Evolutionary conservation across 495 filamentous ascomycete genomes (phyloP).

Genomic region (Monascus purpureus): DNA sequence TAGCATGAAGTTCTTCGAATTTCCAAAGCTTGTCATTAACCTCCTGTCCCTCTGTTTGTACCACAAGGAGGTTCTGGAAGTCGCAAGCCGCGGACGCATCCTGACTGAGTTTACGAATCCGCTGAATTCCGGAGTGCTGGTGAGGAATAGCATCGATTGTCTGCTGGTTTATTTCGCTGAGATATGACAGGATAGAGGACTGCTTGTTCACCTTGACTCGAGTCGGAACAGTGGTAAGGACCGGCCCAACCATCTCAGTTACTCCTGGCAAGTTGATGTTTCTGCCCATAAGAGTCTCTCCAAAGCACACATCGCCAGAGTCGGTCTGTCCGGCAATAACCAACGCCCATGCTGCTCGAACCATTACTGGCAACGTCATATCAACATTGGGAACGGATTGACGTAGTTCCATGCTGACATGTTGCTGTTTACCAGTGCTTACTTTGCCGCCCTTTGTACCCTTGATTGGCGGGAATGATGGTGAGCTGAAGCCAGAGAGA

Average conservation of each 20-base stretch:
- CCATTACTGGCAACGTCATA: conserved; percentile 33
- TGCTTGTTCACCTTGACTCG: conserved; percentile 27
- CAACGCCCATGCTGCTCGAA: conserved; percentile 42
- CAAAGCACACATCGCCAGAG: conserved; percentile 38
- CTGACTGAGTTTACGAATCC: conserved; percentile 22
- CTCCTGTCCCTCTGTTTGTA: conserved; percentile 27
- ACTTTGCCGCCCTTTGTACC: conserved; percentile 12
- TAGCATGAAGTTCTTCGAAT: conserved; percentile 30
- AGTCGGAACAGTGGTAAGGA: conserved; percentile 37
- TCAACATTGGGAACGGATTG: conserved; percentile 9
- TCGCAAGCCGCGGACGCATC: conserved; percentile 40
- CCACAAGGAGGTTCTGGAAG: conserved; percentile 47
- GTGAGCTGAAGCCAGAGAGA: conserved; percentile 12
- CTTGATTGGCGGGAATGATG: conserved; percentile 18
- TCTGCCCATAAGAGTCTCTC: conserved; percentile 40
- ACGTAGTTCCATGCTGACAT: conserved; percentile 12
- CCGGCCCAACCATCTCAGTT: conserved; percentile 37
- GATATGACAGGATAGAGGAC: conserved; percentile 20
- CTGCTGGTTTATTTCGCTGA: conserved; percentile 27
- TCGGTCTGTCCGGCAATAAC: conserved; percentile 29
- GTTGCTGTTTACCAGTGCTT: conserved; percentile 19
- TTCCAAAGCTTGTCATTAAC: conserved; percentile 23
- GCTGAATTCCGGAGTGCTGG: conserved; percentile 31
- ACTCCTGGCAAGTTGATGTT: conserved; percentile 36
- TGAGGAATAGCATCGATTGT: conserved; percentile 36